Conservation (phyloP, 805 yeast species). For the Sporopachydermia quercuum region DNA sequence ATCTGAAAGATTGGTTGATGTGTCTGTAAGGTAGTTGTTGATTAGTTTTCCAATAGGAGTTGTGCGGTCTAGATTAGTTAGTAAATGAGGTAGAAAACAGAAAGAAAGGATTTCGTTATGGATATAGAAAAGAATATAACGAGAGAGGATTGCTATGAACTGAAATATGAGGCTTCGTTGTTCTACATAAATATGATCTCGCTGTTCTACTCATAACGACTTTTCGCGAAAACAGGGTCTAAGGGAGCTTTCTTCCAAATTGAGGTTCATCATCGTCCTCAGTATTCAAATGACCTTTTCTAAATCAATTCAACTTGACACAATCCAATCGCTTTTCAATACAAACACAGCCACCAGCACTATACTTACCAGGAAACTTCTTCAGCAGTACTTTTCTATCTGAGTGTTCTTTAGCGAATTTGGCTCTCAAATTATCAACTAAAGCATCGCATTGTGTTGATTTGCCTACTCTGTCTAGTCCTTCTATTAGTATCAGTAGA, state of each 20-base stretch:
- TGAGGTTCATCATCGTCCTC: too few species aligned
- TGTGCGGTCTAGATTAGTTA: conserved; percentile 57
- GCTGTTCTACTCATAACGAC: too few species aligned
- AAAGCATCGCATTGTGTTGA: conserved; percentile 58
- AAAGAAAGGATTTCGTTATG: background rate
- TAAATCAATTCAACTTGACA: too few species aligned
- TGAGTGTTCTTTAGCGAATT: conserved; percentile 8
- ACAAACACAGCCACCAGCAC: too few species aligned
- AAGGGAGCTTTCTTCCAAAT: too few species aligned
- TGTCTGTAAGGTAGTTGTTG: conserved; percentile 49
- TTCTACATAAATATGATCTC: too few species aligned
- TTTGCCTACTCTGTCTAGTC: conserved; percentile 90
- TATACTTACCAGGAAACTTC: conserved; percentile 56
- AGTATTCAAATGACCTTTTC: too few species aligned
- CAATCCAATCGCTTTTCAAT: too few species aligned
- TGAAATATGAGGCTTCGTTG: too few species aligned
- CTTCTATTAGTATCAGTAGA: conserved; percentile 69
- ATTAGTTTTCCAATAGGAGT: conserved; percentile 74
- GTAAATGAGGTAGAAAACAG: background rate
- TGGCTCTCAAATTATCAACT: conserved; percentile 15
- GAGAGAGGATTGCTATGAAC: too few species aligned
- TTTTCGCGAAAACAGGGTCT: too few species aligned
- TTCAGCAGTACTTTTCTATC: conserved; percentile 31
- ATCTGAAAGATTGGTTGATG: conserved; percentile 40
- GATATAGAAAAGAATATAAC: too few species aligned